Conservation (phyloP, 116 monocot species). For the Posidonia oceanica region DNA sequence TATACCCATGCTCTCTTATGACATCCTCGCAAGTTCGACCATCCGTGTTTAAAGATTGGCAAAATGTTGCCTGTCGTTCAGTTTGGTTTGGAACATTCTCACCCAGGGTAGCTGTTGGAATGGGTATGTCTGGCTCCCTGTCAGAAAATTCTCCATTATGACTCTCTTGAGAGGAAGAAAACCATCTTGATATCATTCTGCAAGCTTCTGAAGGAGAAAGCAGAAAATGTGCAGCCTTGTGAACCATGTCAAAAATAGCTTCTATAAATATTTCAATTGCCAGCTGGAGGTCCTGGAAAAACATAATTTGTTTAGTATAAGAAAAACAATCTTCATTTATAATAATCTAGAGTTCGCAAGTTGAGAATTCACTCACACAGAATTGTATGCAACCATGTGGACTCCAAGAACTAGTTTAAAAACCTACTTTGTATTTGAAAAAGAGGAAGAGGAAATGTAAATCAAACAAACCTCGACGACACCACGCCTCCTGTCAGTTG, state of each 20-base stretch:
- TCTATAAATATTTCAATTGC: conserved; percentile 93
- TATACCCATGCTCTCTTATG: conserved; percentile 89
- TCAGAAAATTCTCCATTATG: conserved; percentile 7
- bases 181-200: conserved; percentile 34
- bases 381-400: not conserved
- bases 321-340: not conserved
- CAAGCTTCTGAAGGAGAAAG: conserved; percentile 67
- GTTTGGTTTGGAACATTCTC: conserved; percentile 58
- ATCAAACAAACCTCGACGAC: conserved; percentile 59
- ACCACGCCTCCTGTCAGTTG: conserved; percentile 89
- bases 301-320: not conserved
- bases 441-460: not conserved
- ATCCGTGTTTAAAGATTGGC: conserved; percentile 81
- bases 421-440: not conserved
- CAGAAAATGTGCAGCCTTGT: conserved; percentile 76
- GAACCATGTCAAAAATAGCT: conserved; percentile 64
- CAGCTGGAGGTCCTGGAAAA: conserved; percentile 77
- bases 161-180: conserved; percentile 16
- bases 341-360: not conserved
- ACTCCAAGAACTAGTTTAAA: too few relatives aligned
- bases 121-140: conserved; percentile 23
- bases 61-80: conserved; percentile 40
- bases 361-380: not conserved
- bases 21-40: conserved; percentile 93
- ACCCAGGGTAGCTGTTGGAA: conserved; percentile 61